A percentile compares a stretch with the other conserved stretches of the same genome.
Conservation (phyloP, 768 basidiomycete genomes). For the Auricularia sp. region DNA sequence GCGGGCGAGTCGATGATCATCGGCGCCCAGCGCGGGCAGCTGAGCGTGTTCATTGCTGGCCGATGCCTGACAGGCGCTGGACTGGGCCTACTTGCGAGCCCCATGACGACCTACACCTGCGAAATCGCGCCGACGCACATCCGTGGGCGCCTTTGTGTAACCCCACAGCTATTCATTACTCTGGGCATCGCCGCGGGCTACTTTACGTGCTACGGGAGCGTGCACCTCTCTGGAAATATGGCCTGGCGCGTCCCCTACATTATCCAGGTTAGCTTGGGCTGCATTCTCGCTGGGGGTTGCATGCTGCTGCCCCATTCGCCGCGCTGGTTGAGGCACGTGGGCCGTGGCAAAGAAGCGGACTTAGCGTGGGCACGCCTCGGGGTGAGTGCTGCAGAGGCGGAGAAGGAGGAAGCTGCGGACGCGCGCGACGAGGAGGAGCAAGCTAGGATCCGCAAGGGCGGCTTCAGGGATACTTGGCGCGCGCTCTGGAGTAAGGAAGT, state of each 20-base stretch:
- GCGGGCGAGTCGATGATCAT: constrained; percentile 30
- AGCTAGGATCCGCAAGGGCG: neutral
- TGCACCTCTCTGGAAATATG: constrained; percentile 20
- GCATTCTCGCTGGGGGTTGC: constrained; percentile 21
- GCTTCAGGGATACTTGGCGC: constrained; percentile 5
- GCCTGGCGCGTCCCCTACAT: constrained; percentile 32
- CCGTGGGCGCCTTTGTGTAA: constrained; percentile 31
- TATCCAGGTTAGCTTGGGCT: constrained; percentile 23
- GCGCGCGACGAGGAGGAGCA: constrained; percentile 12
- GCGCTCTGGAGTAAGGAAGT: constrained; percentile 21
- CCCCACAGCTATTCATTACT: constrained; percentile 35
- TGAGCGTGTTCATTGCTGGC: constrained; percentile 33
- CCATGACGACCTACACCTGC: constrained; percentile 28
- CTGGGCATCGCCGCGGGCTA: constrained; percentile 34
- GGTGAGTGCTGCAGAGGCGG: constrained; percentile 16
- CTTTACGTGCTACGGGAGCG: constrained; percentile 31
- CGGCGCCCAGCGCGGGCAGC: constrained; percentile 23
- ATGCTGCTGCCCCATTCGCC: constrained; percentile 31
- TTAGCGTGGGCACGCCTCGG: constrained; percentile 17
- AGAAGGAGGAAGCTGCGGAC: constrained; percentile 22
- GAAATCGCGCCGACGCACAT: constrained; percentile 35
- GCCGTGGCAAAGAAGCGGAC: constrained; percentile 26
- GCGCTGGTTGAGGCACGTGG: constrained; percentile 31
- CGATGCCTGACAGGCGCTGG: constrained; percentile 37
- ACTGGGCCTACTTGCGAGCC: constrained; percentile 37